phyloP scores from a whole-genome alignment of 2,329 filamentous ascomycete species.

The Monilinia fructicola region DNA sequence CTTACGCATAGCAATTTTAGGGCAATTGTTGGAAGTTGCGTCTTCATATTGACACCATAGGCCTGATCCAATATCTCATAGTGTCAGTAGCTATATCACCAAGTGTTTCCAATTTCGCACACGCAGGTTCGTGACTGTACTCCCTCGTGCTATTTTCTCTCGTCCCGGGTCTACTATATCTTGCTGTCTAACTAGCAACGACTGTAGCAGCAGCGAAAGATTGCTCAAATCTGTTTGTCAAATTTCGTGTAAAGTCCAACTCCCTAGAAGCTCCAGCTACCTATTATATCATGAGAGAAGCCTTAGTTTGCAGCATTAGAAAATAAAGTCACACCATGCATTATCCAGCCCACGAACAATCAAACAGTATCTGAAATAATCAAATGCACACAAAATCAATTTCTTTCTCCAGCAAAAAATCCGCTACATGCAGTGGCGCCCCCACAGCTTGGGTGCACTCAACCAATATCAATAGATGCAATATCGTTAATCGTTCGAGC shows the following conservation, averaged over 20 bases:
- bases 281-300: not conserved
- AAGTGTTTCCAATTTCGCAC: too few relatives aligned
- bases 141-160: not conserved
- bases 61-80: not conserved
- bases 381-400: not conserved
- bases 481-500: constrained; percentile 39
- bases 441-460: constrained; percentile 43
- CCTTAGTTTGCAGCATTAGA: constrained; percentile 1
- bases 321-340: not conserved
- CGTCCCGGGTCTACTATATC: not conserved
- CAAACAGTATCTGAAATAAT: not conserved
- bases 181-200: not conserved
- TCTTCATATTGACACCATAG: not conserved
- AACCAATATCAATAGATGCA: constrained; percentile 49
- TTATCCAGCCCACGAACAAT: not conserved
- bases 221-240: not conserved
- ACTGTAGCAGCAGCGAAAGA: not conserved
- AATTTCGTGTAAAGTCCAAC: not conserved
- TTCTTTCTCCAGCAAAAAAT: not conserved
- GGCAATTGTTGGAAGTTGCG: not conserved
- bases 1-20: not conserved
- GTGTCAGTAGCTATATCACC: not conserved
- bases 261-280: not conserved
- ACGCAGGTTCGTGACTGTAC: not conserved
- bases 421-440: not conserved